These are phyloP conservation scores for Eucalyptus lansdowneana DNA, from an alignment of 345 rosid species.

Conservation along the genomic window DNA sequence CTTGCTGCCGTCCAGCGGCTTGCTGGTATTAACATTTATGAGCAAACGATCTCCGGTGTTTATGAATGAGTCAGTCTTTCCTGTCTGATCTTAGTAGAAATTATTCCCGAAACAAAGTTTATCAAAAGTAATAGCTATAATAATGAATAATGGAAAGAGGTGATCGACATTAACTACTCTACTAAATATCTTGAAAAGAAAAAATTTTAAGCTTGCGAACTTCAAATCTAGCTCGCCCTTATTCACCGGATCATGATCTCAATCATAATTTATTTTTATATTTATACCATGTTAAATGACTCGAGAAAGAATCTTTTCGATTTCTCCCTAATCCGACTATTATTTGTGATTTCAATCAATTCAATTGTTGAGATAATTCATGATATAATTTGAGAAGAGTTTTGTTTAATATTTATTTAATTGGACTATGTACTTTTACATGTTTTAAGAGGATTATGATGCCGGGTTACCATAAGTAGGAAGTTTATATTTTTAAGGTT, in stretches of 20 bases:
- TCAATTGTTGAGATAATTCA: neutral
- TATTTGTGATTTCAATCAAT: neutral
- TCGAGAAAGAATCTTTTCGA: neutral
- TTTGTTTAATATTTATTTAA: neutral
- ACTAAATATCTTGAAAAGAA: neutral
- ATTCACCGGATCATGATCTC: neutral
- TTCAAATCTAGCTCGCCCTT: neutral
- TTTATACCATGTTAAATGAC: neutral
- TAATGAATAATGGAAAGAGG: neutral
- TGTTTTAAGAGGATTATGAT: neutral
- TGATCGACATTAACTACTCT: rapidly evolving
- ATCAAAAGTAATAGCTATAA: neutral
- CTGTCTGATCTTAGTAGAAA: too few relatives aligned
- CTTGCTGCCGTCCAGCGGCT: neutral
- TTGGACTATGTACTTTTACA: neutral
- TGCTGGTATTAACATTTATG: neutral
- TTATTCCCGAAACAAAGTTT: rapidly evolving
- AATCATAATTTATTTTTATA: neutral
- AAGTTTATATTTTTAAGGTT: neutral
- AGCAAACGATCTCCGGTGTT: neutral
- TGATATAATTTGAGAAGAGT: neutral
- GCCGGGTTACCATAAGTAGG: neutral
- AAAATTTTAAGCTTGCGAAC: neutral
- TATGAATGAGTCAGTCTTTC: too few relatives aligned
- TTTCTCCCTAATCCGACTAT: neutral